These are phyloP conservation scores for Teratosphaeria zuluensis DNA, from an alignment of 2,329 filamentous ascomycete genomes.

Conservation along the genomic window DNA sequence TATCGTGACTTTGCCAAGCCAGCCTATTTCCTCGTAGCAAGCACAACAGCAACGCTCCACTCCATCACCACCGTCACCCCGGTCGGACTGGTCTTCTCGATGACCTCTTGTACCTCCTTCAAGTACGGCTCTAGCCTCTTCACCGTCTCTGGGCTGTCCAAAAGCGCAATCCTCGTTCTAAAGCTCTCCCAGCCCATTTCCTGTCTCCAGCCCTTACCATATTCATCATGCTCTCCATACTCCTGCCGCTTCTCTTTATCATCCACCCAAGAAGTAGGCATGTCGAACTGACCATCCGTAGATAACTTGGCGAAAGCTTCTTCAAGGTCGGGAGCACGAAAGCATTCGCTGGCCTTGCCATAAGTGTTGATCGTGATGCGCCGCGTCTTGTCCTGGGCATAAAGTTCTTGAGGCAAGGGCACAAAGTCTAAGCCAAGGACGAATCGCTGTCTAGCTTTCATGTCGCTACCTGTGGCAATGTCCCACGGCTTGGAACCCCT, in stretches of 20 bases:
- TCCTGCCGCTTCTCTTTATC: constrained; percentile 4
- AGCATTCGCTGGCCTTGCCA: constrained; percentile 3
- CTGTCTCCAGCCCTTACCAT: constrained; percentile 9
- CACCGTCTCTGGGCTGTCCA: constrained; percentile 4
- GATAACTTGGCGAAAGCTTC: background rate
- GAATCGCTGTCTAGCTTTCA: constrained; percentile 4
- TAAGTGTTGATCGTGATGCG: constrained; percentile 10
- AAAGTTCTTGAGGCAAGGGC: constrained; percentile 9
- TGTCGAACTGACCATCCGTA: constrained; percentile 4
- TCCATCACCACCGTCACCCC: constrained; percentile 8
- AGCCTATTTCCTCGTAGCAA: constrained; percentile 6
- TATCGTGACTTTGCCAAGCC: no score
- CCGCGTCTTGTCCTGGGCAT: constrained; percentile 5
- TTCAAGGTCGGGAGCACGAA: constrained; percentile 1
- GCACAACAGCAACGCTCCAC: constrained; percentile 9
- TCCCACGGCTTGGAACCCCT: constrained; percentile 8
- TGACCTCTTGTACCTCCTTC: constrained; percentile 7
- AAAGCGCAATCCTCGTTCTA: constrained; percentile 6
- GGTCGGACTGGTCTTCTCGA: constrained; percentile 7
- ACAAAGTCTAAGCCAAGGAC: constrained; percentile 11
- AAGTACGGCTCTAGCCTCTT: constrained; percentile 5
- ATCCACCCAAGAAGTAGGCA: constrained; percentile 2
- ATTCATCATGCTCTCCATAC: constrained; percentile 4
- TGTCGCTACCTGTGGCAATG: constrained; percentile 3
- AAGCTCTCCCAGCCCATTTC: constrained; percentile 12